Evolutionary conservation across 2,329 filamentous ascomycete genomes (phyloP), one percentile per base, ranked within the genome.

Genomic region (Scorias spongiosa): DNA sequence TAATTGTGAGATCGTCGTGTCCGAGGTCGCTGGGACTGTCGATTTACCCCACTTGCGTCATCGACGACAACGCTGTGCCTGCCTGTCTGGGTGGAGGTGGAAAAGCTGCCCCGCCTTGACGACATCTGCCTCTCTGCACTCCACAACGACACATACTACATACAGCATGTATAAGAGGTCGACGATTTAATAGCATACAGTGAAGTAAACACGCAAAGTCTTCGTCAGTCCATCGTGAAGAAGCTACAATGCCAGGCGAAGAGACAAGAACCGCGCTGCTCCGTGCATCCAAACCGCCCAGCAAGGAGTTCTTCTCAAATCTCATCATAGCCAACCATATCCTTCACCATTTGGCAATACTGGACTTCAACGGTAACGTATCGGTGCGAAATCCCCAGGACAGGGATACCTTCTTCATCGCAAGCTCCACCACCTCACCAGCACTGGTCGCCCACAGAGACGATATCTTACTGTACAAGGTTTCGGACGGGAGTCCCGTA

Each of bases 281-380:
- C n/a, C 47, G 49, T 18, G 56, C 56, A 4, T 57, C 54, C 12
- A 54, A 46, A 18, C 55, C 57, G 8, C 52, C 55, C 6, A 44
- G 44, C 10, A 45, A 47, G 32, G 43, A 48, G 10, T 49, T 61
- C 36, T 61, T 62, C 51, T 49, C 34, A 45, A 42, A 44, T 28
- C 57, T 71, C 29, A 66, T 73, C 18, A 62, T 61, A 4, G 70
- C 66, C 30, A 64, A 63, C 46, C 71, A 74, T 52, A 74, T 75
- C 41, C 66, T 76, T 1, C 68, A 74, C 54, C 54, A 69, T 44
- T 61, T 74, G 41, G 60, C 60, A 39, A 62, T 75, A 7, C 54
- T 76, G 29, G 72, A 75, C 45, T 71, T 37, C 18, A 26, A 70
- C 50, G 71, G 72, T n/a, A 72, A 76, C 49, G 60, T 76, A 11